A percentile compares a stretch with the other conserved stretches of the same genome.
These are phyloP conservation scores for Lodderomyces margitis DNA, from an alignment of 1,139 yeast genomes.

Conservation along the genomic window DNA sequence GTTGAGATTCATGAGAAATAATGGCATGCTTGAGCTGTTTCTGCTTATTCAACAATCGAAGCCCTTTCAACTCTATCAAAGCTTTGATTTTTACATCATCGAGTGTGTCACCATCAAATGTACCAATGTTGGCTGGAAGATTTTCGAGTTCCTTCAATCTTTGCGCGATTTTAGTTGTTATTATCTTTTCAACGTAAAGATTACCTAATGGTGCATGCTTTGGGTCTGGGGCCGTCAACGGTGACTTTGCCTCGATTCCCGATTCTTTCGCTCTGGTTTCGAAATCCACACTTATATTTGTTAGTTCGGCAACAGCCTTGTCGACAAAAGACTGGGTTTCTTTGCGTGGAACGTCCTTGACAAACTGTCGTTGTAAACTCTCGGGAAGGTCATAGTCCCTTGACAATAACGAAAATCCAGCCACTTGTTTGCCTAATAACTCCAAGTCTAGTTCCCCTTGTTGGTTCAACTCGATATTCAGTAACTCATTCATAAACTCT, in stretches of 20 bases:
- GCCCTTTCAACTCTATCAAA: conserved; percentile 77
- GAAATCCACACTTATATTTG: conserved; percentile 20
- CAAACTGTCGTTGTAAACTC: conserved; percentile 25
- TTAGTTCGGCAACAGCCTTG: conserved; percentile 15
- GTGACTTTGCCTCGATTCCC: conserved; percentile 29
- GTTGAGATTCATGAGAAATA: conserved; percentile 62
- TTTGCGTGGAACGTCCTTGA: conserved; percentile 3
- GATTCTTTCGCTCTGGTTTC: conserved; percentile 28
- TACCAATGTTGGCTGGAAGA: conserved; percentile 73
- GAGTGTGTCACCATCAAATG: conserved; percentile 42
- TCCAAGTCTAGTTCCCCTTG: conserved; percentile 39
- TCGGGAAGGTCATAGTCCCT: conserved; percentile 77
- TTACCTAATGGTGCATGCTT: conserved; percentile 34
- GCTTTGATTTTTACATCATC: conserved; percentile 62
- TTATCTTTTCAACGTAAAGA: conserved; percentile 48
- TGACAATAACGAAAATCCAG: conserved; percentile 73
- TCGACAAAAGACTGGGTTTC: conserved; percentile 10
- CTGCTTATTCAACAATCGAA: conserved; percentile 79
- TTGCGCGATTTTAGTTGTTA: conserved; percentile 58
- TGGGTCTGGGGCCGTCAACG: conserved; percentile 22
- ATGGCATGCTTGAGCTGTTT: conserved; percentile 78
- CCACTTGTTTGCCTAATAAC: conserved; percentile 63
- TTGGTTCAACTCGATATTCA: conserved; percentile 4
- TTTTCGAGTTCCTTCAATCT: conserved; percentile 75
- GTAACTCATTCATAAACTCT: conserved; percentile 22